These are phyloP conservation scores for Suhomyces wounanorum DNA, from an alignment of 1,139 yeast genomes.

Conservation along the genomic window DNA sequence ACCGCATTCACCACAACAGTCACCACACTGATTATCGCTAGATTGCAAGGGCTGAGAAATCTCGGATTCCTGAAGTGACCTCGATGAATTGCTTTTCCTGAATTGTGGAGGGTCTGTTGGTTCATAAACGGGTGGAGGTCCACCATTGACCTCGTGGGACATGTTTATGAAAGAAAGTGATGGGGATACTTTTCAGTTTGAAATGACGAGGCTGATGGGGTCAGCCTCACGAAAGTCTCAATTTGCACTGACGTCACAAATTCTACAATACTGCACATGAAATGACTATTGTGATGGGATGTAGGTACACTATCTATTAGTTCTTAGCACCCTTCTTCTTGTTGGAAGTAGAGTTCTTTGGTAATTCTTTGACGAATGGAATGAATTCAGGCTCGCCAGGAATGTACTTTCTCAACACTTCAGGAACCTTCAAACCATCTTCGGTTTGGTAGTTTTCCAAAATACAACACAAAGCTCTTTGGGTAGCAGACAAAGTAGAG, in stretches of 20 bases:
- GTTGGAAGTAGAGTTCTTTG: constrained; percentile 87
- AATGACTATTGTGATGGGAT: neutral
- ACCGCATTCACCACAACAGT: constrained; percentile 20
- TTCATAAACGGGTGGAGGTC: constrained; percentile 14
- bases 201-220: neutral
- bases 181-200: neutral
- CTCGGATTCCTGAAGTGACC: constrained; percentile 24
- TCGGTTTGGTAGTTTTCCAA: constrained; percentile 97
- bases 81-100: constrained; percentile 10
- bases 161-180: neutral
- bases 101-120: constrained; percentile 13
- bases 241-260: neutral
- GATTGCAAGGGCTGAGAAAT: constrained; percentile 17
- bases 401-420: constrained; percentile 90
- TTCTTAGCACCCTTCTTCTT: constrained; percentile 52
- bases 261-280: neutral
- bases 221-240: neutral
- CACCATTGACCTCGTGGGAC: neutral
- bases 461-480: constrained; percentile 96
- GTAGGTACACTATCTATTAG: constrained; percentile 10
- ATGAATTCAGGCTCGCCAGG: constrained; percentile 98
- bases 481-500: constrained; percentile 96
- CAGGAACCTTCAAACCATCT: constrained; percentile 91
- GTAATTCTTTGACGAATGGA: constrained; percentile 87
- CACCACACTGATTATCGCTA: constrained; percentile 17